Base-by-base conservation (phyloP, 164 flowering plant genomes). In the Annona cherimola region DNA sequence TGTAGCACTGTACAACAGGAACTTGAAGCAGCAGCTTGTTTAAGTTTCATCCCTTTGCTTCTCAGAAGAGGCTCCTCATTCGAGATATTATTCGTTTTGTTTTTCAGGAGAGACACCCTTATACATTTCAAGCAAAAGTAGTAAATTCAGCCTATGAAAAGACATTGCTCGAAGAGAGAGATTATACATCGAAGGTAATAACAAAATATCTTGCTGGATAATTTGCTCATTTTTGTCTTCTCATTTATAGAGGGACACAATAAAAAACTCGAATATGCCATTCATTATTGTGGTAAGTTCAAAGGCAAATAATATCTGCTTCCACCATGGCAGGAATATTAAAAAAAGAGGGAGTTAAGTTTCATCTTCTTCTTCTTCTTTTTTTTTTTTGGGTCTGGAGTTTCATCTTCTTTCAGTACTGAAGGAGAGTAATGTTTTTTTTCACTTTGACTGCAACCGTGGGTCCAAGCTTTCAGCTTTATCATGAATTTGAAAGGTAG, bases 51-150 rank as follows among this genome's bases (percentile, higher is more conserved):
- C 20, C 42, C 26, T 26, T 8, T 63, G 20, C 41, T 1, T 11
- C 35, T 3, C 14, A 5, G 7, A 39, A 4, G 14, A 19, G 7
- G 9, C 8, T 4, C 4, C 5, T 4, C 14, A 5, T 39, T 39
- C 39, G 42, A 20, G 39, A 9, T 26, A n/a, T 26, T 7, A 16
- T 26, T 63, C 7, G 40, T 35, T 63, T 18, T 9, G 5, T 63
- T 63, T 63, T 63, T 62, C 61, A 85, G 88, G 84, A 83, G 76
- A 81, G 78, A 71, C 43, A 50, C 55, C 55, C 55, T 50, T 50
- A 76, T 76, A 65, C 69, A 3, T 20, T 62, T 42, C 42, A 81
- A 73, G 86, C 86, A 18, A 65, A 70, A 46, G 69, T 72, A 54
- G 75, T 82, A 8, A 74, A 84, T 70, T 46, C 73, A 4, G 81